Evolutionary conservation across 2,329 filamentous ascomycete genomes (phyloP), one percentile per base, ranked within the genome.

Genomic region (Aspergillus eucalypticola): DNA sequence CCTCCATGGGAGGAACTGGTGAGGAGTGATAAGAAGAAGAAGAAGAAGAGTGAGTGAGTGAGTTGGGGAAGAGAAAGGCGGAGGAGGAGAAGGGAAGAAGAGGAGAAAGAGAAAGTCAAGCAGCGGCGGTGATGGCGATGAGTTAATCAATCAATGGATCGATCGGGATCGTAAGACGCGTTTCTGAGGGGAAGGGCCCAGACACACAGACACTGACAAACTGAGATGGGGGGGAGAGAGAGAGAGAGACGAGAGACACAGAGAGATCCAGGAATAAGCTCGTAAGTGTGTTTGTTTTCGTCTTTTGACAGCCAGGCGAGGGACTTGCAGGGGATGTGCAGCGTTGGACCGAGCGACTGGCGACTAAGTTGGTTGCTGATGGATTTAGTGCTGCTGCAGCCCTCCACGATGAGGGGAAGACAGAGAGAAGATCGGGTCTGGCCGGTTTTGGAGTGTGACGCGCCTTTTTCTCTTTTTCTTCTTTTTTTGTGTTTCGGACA

Each of bases 1-100:
- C 66, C 66, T 68, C 66, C 66, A 68, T 68, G 57, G 57, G 60
- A 64, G 58, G 60, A 42, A 46, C 21, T 42, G 32, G 41, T 11
- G 46, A 54, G 54, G 54, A 54, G 32, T 6, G 51, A 59, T 39
- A 38, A 52, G 32, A 54, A 39, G 59, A 56, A 15, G 49, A 29
- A 25, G 49, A 29, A 25, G 55, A 49, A 54, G 21, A 54, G 41
- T 46, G 50, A 61, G 39, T 29, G 27, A 29, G 27, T 29, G 27
- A 29, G 27, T 29, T 29, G 27, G 27, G 8, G 27, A 29, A 8
- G 10, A 29, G 54, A 52, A 52, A 57, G 52, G 46, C 21, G 27
- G 19, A 44, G 42, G 25, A 52, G 25, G 29, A 35, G 52, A 32
- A 54, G n/a, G 29, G 35, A 3, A 3, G 13, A 29, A 32, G 42